These are phyloP conservation scores for Pichia phayaonensis DNA, from an alignment of 805 yeast species.

Conservation along the genomic window DNA sequence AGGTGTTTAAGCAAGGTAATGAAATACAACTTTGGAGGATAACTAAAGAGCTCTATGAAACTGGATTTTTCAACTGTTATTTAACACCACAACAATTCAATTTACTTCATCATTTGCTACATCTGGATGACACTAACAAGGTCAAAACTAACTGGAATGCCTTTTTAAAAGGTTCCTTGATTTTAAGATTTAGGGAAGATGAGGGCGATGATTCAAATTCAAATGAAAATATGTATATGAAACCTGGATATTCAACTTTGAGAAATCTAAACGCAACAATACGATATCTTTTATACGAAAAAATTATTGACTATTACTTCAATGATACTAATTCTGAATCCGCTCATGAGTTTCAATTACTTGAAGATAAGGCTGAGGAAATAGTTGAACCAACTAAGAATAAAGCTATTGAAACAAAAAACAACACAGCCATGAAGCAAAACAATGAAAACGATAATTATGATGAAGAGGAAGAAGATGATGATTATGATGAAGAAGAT, in stretches of 20 bases:
- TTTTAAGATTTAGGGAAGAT: slow-evolving; percentile 20
- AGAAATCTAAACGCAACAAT: slow-evolving; percentile 47
- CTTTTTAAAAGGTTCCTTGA: slow-evolving; percentile 36
- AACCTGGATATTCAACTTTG: slow-evolving; percentile 39
- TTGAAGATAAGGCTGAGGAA: slow-evolving; percentile 27
- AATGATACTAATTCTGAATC: slow-evolving; percentile 9
- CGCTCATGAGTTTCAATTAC: slow-evolving; percentile 13
- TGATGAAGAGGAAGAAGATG: slow-evolving; percentile 26
- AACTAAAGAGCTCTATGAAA: slow-evolving; percentile 29
- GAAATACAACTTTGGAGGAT: slow-evolving; percentile 21
- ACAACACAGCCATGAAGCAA: not conserved
- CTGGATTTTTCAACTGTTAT: slow-evolving; percentile 39
- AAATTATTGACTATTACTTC: slow-evolving; percentile 42
- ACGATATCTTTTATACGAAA: slow-evolving; percentile 66
- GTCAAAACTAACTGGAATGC: slow-evolving; percentile 33
- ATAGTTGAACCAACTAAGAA: slow-evolving; percentile 18
- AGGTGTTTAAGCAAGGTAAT: slow-evolving; percentile 13
- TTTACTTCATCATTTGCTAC: slow-evolving; percentile 39
- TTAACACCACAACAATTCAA: slow-evolving; percentile 50
- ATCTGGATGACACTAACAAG: slow-evolving; percentile 19
- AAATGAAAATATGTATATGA: slow-evolving; percentile 32
- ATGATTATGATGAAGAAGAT: slow-evolving; percentile 12
- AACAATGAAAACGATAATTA: slow-evolving; percentile 10
- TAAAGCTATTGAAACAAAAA: not conserved
- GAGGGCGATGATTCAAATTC: slow-evolving; percentile 22